A percentile compares a stretch with the other conserved stretches of the same genome.
phyloP scores from a whole-genome alignment of 306 rosid genomes.

The Trifolium fragiferum region DNA sequence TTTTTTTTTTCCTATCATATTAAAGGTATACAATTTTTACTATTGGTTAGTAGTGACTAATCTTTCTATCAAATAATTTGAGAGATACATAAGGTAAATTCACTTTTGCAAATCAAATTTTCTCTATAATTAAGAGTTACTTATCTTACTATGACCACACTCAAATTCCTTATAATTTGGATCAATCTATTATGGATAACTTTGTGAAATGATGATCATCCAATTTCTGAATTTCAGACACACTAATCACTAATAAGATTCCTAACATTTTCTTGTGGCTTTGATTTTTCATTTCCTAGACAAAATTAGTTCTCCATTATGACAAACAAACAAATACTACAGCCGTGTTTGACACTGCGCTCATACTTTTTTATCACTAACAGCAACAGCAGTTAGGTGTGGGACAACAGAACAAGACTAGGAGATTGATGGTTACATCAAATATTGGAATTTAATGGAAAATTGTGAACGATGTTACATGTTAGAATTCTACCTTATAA shows the following conservation, averaged over 20 bases:
- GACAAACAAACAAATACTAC: not conserved
- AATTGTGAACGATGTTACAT: constrained; percentile 34
- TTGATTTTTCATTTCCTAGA: not conserved
- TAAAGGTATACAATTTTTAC: no score
- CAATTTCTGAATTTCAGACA: no score
- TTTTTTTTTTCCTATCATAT: no score
- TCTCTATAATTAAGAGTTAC: no score
- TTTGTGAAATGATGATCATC: not conserved
- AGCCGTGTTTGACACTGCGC: constrained; percentile 8
- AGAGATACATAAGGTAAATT: no score
- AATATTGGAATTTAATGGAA: constrained; percentile 33
- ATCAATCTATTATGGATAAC: no score
- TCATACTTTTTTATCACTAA: not conserved
- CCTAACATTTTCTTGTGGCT: not conserved
- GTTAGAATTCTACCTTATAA: not conserved
- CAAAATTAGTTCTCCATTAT: not conserved
- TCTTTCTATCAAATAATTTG: no score
- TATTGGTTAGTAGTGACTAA: no score
- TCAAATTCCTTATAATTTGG: no score
- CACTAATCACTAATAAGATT: not conserved
- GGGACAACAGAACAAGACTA: not conserved
- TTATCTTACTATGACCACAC: no score
- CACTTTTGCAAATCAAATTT: no score
- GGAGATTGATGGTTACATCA: constrained; percentile 27
- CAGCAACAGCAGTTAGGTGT: not conserved